These are phyloP conservation scores for Botryosphaeria agaves DNA, from an alignment of 2,329 filamentous ascomycete genomes.

Conservation along the genomic window DNA sequence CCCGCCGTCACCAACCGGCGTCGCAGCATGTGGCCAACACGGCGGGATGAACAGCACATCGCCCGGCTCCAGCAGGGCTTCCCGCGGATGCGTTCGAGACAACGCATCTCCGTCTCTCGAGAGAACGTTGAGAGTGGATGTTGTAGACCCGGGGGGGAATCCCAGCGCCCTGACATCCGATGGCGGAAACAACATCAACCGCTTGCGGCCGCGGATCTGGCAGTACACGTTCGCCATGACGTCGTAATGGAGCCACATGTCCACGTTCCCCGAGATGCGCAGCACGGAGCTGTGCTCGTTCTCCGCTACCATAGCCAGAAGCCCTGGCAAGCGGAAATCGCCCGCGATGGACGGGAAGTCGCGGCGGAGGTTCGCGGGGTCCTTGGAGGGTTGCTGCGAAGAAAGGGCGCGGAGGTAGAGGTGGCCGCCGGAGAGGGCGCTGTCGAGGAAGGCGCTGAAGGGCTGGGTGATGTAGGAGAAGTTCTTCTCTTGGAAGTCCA, in stretches of 20 bases:
- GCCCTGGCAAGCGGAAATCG: slow-evolving; percentile 53
- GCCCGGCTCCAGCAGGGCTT: slow-evolving; percentile 48
- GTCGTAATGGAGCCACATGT: slow-evolving; percentile 86
- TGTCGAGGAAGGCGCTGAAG: slow-evolving; percentile 49
- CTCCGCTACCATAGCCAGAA: slow-evolving; percentile 40
- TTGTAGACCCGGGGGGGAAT: slow-evolving; percentile 63
- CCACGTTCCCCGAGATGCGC: slow-evolving; percentile 61
- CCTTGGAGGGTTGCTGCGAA: slow-evolving; percentile 44
- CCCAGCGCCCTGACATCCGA: slow-evolving; percentile 50
- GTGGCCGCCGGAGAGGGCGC: slow-evolving; percentile 39
- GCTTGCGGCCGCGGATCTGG: slow-evolving; percentile 59
- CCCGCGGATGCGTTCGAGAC: slow-evolving; percentile 41
- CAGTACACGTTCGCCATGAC: slow-evolving; percentile 80
- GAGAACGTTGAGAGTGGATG: slow-evolving; percentile 62
- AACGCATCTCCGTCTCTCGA: slow-evolving; percentile 9
- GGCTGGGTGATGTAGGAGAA: slow-evolving; percentile 55
- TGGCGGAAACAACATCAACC: slow-evolving; percentile 62
- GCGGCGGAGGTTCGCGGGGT: slow-evolving; percentile 47
- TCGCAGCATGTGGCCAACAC: slow-evolving; percentile 66
- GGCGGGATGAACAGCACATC: slow-evolving; percentile 70
- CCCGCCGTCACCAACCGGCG: slow-evolving; percentile 29
- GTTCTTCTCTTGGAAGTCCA: slow-evolving; percentile 75
- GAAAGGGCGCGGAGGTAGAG: slow-evolving; percentile 72
- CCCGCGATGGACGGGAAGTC: slow-evolving; percentile 55
- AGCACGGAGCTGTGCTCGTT: slow-evolving; percentile 62